phyloP scores from a whole-genome alignment of 2,329 filamentous ascomycete genomes.

The Aspergillus viridinutans region DNA sequence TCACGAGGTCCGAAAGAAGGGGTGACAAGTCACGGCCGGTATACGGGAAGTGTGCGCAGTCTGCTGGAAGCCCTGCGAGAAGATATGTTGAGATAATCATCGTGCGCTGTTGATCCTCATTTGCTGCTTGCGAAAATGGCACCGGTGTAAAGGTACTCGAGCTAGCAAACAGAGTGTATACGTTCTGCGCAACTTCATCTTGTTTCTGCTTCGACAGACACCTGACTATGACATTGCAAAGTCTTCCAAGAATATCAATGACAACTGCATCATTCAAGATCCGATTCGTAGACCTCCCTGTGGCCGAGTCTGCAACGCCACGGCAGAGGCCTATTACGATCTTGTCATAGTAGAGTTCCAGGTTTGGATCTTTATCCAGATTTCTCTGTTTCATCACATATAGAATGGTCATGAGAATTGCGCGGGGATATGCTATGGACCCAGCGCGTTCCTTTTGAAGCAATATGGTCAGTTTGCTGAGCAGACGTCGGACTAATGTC shows the following conservation, averaged over 20 bases:
- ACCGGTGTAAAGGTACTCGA: conserved; percentile 31
- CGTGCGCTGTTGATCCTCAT: conserved; percentile 38
- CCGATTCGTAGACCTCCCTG: conserved; percentile 29
- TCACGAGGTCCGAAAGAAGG: conserved; percentile 34
- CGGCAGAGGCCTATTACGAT: conserved; percentile 45
- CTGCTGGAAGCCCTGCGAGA: conserved; percentile 49
- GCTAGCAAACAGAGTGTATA: conserved; percentile 52
- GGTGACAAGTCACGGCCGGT: conserved; percentile 27
- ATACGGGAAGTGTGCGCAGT: conserved; percentile 29
- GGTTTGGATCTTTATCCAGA: conserved; percentile 38
- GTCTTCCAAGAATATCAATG: conserved; percentile 57
- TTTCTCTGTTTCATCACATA: conserved; percentile 56
- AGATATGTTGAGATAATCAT: conserved; percentile 57
- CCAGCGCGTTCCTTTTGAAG: conserved; percentile 47
- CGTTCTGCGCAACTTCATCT: conserved; percentile 48
- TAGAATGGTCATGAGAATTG: conserved; percentile 58
- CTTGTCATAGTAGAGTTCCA: conserved; percentile 48
- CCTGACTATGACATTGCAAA: conserved; percentile 57
- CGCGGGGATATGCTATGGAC: conserved; percentile 52
- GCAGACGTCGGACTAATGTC: conserved; percentile 58
- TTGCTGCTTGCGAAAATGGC: conserved; percentile 28
- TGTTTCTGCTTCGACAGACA: conserved; percentile 51
- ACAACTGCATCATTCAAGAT: conserved; percentile 49
- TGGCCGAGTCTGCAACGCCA: conserved; percentile 35
- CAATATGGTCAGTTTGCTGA: conserved; percentile 59